phyloP scores from a whole-genome alignment of 2,329 filamentous ascomycete species.

The Aspergillus thermomutatus region DNA sequence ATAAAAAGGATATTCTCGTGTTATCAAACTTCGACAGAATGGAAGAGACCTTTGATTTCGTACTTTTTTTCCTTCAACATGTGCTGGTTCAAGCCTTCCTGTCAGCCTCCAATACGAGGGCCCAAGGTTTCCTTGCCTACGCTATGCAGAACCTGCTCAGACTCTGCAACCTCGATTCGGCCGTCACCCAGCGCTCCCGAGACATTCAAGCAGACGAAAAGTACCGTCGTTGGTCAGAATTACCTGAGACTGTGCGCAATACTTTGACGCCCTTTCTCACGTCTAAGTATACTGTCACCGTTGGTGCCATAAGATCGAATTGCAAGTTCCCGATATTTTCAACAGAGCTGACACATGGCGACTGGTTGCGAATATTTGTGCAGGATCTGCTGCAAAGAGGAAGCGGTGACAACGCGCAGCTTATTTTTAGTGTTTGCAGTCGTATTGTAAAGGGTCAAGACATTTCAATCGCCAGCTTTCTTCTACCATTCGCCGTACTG shows the following conservation, averaged over 20 bases:
- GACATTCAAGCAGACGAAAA: slow-evolving; percentile 57
- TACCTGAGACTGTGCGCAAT: slow-evolving; percentile 75
- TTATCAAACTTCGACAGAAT: slow-evolving; percentile 78
- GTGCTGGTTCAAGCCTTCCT: slow-evolving; percentile 89
- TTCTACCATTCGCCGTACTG: slow-evolving; percentile 81
- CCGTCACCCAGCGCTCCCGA: slow-evolving; percentile 49
- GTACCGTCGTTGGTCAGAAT: slow-evolving; percentile 70
- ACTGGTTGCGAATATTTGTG: slow-evolving; percentile 78
- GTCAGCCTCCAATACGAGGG: slow-evolving; percentile 79
- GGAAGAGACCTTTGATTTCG: slow-evolving; percentile 79
- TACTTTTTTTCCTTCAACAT: slow-evolving; percentile 78
- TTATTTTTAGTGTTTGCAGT: slow-evolving; percentile 77
- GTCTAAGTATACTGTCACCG: slow-evolving; percentile 74
- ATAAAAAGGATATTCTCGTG: slow-evolving; percentile 79
- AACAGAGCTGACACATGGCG: slow-evolving; percentile 64
- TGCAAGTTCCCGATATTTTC: slow-evolving; percentile 76
- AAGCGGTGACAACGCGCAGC: slow-evolving; percentile 68
- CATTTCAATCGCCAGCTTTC: slow-evolving; percentile 77
- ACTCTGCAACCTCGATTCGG: slow-evolving; percentile 68
- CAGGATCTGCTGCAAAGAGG: slow-evolving; percentile 77
- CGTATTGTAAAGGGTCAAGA: slow-evolving; percentile 84
- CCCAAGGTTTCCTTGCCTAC: slow-evolving; percentile 89
- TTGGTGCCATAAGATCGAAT: slow-evolving; percentile 52
- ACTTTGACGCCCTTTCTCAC: slow-evolving; percentile 83
- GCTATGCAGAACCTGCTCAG: slow-evolving; percentile 89